These are phyloP conservation scores for Phytophthora cactorum DNA, from an alignment of 352 stramenopile genomes.

Conservation along the genomic window DNA sequence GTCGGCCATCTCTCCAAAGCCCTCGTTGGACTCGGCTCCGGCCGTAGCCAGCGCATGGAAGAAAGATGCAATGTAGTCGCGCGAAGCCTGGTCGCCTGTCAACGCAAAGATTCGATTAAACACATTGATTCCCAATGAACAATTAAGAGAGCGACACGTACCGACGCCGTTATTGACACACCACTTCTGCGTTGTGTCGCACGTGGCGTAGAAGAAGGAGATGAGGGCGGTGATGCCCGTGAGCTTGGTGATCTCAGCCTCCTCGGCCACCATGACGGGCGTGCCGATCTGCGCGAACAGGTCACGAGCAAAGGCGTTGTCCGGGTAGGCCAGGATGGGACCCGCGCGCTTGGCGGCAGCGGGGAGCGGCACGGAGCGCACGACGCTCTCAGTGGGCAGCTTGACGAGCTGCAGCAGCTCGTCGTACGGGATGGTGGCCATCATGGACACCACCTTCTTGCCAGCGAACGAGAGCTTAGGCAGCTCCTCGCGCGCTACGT, in stretches of 20 bases:
- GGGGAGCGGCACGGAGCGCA: conserved; percentile 80
- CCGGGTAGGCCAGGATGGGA: conserved; percentile 81
- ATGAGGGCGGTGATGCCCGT: conserved; percentile 88
- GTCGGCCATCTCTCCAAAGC: conserved; percentile 86
- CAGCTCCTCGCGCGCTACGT: conserved; percentile 72
- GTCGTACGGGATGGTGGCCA: conserved; percentile 89
- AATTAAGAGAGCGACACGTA: conserved; percentile 35
- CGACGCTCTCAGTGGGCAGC: conserved; percentile 74
- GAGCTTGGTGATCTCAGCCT: conserved; percentile 85
- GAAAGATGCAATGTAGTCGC: conserved; percentile 85
- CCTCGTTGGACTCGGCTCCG: conserved; percentile 70
- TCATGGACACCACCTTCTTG: conserved; percentile 87
- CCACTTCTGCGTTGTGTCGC: conserved; percentile 83
- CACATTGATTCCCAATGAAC: not conserved
- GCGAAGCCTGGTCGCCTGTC: conserved; percentile 67
- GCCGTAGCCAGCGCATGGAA: conserved; percentile 83
- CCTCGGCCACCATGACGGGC: conserved; percentile 80
- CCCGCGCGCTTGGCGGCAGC: conserved; percentile 77
- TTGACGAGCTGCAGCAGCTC: conserved; percentile 76
- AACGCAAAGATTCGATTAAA: not conserved
- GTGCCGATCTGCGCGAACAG: conserved; percentile 82
- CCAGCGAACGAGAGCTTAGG: conserved; percentile 72
- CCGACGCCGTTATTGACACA: conserved; percentile 87
- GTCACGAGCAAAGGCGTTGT: conserved; percentile 71
- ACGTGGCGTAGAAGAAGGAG: conserved; percentile 89